These are phyloP conservation scores for Pseudomonodictys pantanalensis DNA, from an alignment of 495 filamentous ascomycete species.

Conservation along the genomic window DNA sequence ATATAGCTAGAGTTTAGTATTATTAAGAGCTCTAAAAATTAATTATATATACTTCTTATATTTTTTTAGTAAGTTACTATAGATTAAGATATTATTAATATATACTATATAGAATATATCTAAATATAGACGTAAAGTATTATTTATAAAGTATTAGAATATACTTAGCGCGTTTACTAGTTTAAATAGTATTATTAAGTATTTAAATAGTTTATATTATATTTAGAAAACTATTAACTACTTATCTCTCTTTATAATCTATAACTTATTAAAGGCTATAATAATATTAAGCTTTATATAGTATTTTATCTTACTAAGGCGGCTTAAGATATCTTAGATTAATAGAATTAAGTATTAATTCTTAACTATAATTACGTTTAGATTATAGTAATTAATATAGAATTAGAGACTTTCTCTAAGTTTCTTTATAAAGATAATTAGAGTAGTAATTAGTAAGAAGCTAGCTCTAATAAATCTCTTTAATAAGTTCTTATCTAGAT, in stretches of 20 bases:
- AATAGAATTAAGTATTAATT: conserved; percentile 9
- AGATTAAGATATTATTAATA: not conserved
- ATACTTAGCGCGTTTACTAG: not conserved
- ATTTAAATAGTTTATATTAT: not conserved
- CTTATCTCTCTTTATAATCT: conserved; percentile 2
- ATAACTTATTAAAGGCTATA: conserved; percentile 11
- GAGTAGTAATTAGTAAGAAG: not conserved
- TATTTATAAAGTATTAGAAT: conserved; percentile 32
- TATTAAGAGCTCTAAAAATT: not conserved
- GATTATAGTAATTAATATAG: conserved; percentile 11
- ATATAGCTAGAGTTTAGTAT: not conserved
- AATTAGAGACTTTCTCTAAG: conserved; percentile 10
- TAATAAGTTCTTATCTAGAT: conserved; percentile 13
- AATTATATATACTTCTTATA: not conserved
- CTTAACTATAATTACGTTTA: conserved; percentile 19
- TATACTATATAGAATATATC: not conserved
- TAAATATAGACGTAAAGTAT: conserved; percentile 18
- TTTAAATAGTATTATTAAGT: not conserved
- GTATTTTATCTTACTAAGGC: conserved; percentile 2
- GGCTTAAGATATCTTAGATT: conserved; percentile 5
- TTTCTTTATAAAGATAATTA: conserved; percentile 27
- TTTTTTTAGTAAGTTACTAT: not conserved
- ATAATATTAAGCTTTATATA: conserved; percentile 22
- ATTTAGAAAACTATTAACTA: conserved; percentile 13
- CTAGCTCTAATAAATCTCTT: conserved; percentile 17